phyloP scores from a whole-genome alignment of 2,329 filamentous ascomycete species.

The Clonostachys rhizophaga region DNA sequence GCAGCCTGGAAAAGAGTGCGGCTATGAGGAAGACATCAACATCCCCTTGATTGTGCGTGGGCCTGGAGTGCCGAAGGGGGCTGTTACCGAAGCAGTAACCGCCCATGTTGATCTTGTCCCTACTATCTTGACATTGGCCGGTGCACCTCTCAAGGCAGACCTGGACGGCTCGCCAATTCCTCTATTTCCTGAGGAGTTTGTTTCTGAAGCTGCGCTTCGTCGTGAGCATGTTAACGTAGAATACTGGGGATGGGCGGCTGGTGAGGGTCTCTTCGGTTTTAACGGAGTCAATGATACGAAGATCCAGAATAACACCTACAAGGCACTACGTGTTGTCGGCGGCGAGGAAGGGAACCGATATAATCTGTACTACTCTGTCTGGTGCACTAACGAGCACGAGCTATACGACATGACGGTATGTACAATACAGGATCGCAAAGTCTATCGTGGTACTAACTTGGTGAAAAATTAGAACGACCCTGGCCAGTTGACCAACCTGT shows the following conservation, averaged over 20 bases:
- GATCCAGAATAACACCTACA: constrained; percentile 44
- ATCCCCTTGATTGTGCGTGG: constrained; percentile 45
- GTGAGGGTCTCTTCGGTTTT: constrained; percentile 13
- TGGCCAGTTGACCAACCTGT: background rate
- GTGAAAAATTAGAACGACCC: background rate
- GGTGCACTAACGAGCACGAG: constrained; percentile 63
- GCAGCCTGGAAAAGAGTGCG: constrained; percentile 43
- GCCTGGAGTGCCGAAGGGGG: constrained; percentile 33
- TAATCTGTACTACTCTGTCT: constrained; percentile 58
- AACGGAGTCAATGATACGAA: constrained; percentile 1
- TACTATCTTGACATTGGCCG: constrained; percentile 39
- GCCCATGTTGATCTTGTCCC: constrained; percentile 51
- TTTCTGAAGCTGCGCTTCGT: constrained; percentile 6
- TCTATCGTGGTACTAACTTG: too few relatives aligned
- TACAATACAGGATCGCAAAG: too few relatives aligned
- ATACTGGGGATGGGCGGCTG: constrained; percentile 36
- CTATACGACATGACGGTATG: constrained; percentile 49
- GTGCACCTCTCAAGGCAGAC: constrained; percentile 10
- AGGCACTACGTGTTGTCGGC: constrained; percentile 37
- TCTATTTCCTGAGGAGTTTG: constrained; percentile 14
- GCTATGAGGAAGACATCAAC: constrained; percentile 45
- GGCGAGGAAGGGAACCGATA: constrained; percentile 27
- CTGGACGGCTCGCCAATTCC: constrained; percentile 18
- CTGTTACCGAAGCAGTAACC: constrained; percentile 30
- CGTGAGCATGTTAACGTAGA: constrained; percentile 46